A percentile compares a stretch with the other conserved stretches of the same genome.
Conservation (phyloP, 306 rosid species). For the Trifolium pratense region DNA sequence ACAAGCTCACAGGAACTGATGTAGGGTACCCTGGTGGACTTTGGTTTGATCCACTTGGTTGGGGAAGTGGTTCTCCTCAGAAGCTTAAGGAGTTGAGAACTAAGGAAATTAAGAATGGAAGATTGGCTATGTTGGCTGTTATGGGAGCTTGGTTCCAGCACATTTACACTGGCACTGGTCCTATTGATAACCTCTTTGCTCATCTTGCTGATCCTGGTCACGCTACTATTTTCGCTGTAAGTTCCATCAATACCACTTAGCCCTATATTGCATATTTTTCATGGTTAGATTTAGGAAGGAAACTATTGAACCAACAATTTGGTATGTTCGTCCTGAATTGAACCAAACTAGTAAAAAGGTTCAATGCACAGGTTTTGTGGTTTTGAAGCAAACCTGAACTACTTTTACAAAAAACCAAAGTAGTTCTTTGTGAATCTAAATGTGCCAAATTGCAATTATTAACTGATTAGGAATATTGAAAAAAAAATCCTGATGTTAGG, state of each 20-base stretch:
- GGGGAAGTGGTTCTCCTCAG: constrained; percentile 45
- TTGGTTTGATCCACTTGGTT: constrained; percentile 46
- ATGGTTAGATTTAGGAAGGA: background rate
- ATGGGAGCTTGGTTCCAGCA: constrained; percentile 48
- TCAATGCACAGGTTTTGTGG: background rate
- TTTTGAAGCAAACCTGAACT: background rate
- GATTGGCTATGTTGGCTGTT: constrained; percentile 52
- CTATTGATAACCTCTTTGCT: constrained; percentile 80
- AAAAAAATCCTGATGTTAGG: no score
- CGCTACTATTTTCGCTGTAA: constrained; percentile 55
- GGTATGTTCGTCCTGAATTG: background rate
- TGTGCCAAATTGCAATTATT: no score
- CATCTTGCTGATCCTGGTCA: constrained; percentile 88
- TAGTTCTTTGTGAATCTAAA: no score
- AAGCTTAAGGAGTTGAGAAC: constrained; percentile 46
- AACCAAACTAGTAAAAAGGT: background rate
- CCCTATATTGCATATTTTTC: background rate
- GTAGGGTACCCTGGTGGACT: constrained; percentile 50
- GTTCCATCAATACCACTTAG: background rate
- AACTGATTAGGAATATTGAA: no score
- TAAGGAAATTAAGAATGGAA: constrained; percentile 46
- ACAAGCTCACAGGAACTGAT: constrained; percentile 47
- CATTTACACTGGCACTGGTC: constrained; percentile 57
- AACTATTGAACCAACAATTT: background rate
- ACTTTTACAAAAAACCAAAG: background rate